phyloP scores from a whole-genome alignment of 768 basidiomycete genomes.

The Psilocybe cyanescens region DNA sequence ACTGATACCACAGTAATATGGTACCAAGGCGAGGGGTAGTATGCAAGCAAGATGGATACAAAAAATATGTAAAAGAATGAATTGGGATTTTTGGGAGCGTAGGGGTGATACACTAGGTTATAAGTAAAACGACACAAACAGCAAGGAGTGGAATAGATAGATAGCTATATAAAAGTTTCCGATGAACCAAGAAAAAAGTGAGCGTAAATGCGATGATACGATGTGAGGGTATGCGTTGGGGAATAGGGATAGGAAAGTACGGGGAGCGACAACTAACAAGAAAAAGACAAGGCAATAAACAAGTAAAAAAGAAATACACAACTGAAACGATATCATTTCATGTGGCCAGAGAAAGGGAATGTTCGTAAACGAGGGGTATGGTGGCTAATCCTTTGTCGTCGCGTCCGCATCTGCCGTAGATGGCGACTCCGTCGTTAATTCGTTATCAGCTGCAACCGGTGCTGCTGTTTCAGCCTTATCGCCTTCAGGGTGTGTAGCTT shows the following conservation, averaged over 20 bases:
- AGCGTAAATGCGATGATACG: constrained; percentile 3
- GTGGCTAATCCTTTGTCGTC: constrained; percentile 1
- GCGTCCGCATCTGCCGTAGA: neutral
- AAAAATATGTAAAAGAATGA: constrained; percentile 1
- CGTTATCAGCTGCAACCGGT: neutral
- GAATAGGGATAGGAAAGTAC: constrained; percentile 4
- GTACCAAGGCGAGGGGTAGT: neutral
- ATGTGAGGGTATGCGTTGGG: constrained; percentile 5
- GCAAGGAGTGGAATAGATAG: constrained; percentile 5
- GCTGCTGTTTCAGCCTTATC: neutral
- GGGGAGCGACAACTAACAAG: neutral
- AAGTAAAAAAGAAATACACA: neutral
- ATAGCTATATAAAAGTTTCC: constrained; percentile 16
- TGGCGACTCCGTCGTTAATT: neutral
- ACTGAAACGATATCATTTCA: neutral
- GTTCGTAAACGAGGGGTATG: constrained; percentile 3
- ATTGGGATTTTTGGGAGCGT: constrained; percentile 17
- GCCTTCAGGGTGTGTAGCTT: neutral
- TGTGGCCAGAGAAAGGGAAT: neutral
- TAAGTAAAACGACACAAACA: constrained; percentile 2
- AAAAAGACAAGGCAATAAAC: neutral
- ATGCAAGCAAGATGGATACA: neutral
- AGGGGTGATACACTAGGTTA: constrained; percentile 17
- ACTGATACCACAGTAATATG: neutral
- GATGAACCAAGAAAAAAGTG: constrained; percentile 7